Base-by-base conservation (phyloP, 352 stramenopile genomes). In the Globisporangium uncinulatum region DNA sequence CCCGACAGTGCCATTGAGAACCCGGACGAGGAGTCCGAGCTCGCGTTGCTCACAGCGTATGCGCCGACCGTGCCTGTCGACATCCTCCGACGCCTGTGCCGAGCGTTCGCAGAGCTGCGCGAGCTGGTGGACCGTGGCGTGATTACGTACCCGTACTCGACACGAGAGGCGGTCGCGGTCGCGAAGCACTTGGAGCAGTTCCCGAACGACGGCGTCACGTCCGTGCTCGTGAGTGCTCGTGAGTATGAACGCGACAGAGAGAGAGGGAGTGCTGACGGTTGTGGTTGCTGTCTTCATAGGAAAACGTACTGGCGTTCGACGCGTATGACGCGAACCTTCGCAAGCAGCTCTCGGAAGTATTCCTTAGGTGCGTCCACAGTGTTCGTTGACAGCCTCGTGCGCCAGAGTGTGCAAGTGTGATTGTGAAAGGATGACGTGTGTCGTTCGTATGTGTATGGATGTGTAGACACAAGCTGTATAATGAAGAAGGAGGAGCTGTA, bases 221-320 rank as follows among this genome's bases (percentile, higher is more conserved):
- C 71, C 4, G 90, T 91, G 10, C 51, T 89, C 59, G 79, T 89
- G 67, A 52, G 72, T 65, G 13, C 4, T 8, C 3, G n/a, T 49
- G 43, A 10, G 4, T 49, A 20, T 15, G 43, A n/a, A 29, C 24
- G 6, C 34, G 6, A 39, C 10, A 13, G 34, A 39, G 34, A 13
- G 34, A 6, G 34, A 39, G 34, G 34, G 14, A 10, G 41, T 45
- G n/a, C 8, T 15, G 10, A 44, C 13, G 11, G 31, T 15, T 29
- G 17, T 15, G 48, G 20, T 13, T 15, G 14, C 8, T 37, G 21
- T n/a, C 24, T 29, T 29, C 21, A 14, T 60, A 98, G 65, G 78
- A 96, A 62, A 98, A 98, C 63, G 89, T 99, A 15, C 69, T 98
- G 21, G 92, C 90, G 13, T 98, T 98, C 65, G 96, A 99, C 42